A percentile compares a stretch with the other conserved stretches of the same genome.
phyloP scores from a whole-genome alignment of 1,284 basidiomycete species.

The Ceratobasidium theobromae region DNA sequence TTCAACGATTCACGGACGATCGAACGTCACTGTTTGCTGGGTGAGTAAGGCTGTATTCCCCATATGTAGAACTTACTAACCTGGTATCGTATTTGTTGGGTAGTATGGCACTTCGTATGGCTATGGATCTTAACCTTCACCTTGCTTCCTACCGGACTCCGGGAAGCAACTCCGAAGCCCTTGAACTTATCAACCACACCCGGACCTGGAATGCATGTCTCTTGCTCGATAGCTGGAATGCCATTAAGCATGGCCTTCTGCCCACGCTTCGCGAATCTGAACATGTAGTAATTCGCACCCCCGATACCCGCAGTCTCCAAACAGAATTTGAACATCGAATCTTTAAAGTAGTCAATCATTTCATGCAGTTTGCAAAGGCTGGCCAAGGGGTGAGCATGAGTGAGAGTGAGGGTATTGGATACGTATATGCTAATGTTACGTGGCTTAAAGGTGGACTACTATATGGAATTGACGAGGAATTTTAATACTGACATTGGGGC shows the following conservation, averaged over 20 bases:
- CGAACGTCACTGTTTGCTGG: slow-evolving; percentile 20
- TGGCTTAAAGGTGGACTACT: not conserved
- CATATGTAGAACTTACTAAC: too few relatives aligned
- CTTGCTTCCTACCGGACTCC: not conserved
- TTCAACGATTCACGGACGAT: slow-evolving; percentile 9
- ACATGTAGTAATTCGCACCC: not conserved
- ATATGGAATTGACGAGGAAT: not conserved
- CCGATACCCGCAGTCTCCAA: not conserved
- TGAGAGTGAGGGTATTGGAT: not conserved
- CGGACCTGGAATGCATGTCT: slow-evolving; percentile 20
- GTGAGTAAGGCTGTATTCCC: too few relatives aligned
- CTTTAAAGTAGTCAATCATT: not conserved
- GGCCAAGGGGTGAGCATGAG: not conserved
- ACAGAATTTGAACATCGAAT: slow-evolving; percentile 5
- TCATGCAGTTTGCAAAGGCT: slow-evolving; percentile 1
- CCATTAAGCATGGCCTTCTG: slow-evolving; percentile 1
- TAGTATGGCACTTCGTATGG: slow-evolving; percentile 23
- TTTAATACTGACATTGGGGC: not conserved
- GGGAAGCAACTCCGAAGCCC: not conserved
- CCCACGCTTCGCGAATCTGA: not conserved
- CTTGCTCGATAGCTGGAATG: not conserved
- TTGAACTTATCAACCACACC: slow-evolving; percentile 8
- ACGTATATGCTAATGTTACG: not conserved
- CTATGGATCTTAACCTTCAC: not conserved
- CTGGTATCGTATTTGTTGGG: not conserved